Percentiles rank a stretch among this genome's conserved stretches.
phyloP scores from a whole-genome alignment of 305 asterid species.

The Rubia peregrina region DNA sequence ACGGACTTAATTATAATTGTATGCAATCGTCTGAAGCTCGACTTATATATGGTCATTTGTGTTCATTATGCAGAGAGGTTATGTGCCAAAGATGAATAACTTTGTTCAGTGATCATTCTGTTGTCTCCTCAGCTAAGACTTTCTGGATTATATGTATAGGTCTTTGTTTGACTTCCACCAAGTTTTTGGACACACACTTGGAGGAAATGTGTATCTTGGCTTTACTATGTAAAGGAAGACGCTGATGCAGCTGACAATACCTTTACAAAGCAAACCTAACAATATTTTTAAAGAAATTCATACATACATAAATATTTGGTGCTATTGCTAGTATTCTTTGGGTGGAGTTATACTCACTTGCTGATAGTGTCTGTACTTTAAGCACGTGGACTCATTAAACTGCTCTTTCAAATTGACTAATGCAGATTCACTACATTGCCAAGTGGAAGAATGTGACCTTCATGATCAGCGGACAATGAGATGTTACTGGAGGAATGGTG shows the following conservation, averaged over 20 bases:
- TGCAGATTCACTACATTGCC: conserved; percentile 88
- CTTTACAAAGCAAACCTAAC: not conserved
- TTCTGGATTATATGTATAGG: conserved; percentile 15
- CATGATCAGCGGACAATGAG: conserved; percentile 72
- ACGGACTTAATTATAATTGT: not conserved
- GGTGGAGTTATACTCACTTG: not conserved
- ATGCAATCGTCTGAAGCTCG: conserved; percentile 6
- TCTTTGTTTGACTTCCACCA: conserved; percentile 16
- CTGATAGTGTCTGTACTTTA: not conserved
- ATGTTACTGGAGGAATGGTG: conserved; percentile 62
- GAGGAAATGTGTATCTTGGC: conserved; percentile 2
- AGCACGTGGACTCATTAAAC: not conserved
- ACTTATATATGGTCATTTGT: conserved; percentile 15
- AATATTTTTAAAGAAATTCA: not conserved
- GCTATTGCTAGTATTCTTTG: not conserved
- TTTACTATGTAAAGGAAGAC: not conserved
- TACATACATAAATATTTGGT: not conserved
- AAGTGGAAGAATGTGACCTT: conserved; percentile 89
- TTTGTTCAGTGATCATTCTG: conserved; percentile 8
- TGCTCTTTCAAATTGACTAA: conserved; percentile 11
- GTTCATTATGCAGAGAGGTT: conserved; percentile 48
- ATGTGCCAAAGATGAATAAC: conserved; percentile 35
- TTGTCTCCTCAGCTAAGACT: conserved; percentile 6
- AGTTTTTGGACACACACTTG: conserved; percentile 10
- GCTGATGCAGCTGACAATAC: not conserved